Percentiles rank a stretch among this genome's conserved stretches.
These are phyloP conservation scores for Tuber magnatum DNA, from an alignment of 495 filamentous ascomycete species.

Conservation along the genomic window DNA sequence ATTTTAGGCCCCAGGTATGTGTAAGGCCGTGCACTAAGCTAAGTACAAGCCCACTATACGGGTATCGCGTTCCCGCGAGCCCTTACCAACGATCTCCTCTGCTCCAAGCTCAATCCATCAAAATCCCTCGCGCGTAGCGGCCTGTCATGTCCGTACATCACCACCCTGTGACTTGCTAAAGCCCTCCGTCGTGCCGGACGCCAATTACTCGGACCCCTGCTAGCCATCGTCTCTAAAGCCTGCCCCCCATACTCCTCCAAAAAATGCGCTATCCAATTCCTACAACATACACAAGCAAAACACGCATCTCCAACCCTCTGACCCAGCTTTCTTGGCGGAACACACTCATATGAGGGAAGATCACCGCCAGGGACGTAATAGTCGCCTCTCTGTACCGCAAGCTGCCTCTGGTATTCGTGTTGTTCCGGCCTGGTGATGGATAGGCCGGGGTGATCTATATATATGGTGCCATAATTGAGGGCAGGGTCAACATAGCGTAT, in stretches of 20 bases:
- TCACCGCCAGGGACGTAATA: slow-evolving; percentile 21
- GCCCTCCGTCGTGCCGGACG: neutral
- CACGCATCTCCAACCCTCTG: slow-evolving; percentile 20
- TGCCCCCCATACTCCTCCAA: neutral
- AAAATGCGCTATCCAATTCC: slow-evolving; percentile 21
- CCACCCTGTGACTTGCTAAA: neutral
- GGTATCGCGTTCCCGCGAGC: neutral
- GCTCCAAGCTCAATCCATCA: slow-evolving; percentile 23
- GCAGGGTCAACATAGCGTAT: slow-evolving; percentile 30
- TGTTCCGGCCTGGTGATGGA: slow-evolving; percentile 11
- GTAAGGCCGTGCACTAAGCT: neutral
- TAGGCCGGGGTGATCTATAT: slow-evolving; percentile 27
- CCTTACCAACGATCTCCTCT: slow-evolving; percentile 18
- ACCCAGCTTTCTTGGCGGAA: neutral
- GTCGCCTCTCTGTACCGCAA: slow-evolving; percentile 25
- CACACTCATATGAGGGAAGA: slow-evolving; percentile 22
- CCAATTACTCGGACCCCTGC: neutral
- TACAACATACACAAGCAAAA: slow-evolving; percentile 25
- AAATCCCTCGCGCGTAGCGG: slow-evolving; percentile 22
- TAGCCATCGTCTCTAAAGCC: neutral
- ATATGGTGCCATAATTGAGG: slow-evolving; percentile 19
- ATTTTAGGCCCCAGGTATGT: neutral
- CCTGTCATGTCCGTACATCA: slow-evolving; percentile 13
- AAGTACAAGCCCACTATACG: neutral
- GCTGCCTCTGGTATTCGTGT: slow-evolving; percentile 9